Base-by-base conservation (phyloP, 1,139 yeast species). In the Protomyces lactucae-debilis region DNA sequence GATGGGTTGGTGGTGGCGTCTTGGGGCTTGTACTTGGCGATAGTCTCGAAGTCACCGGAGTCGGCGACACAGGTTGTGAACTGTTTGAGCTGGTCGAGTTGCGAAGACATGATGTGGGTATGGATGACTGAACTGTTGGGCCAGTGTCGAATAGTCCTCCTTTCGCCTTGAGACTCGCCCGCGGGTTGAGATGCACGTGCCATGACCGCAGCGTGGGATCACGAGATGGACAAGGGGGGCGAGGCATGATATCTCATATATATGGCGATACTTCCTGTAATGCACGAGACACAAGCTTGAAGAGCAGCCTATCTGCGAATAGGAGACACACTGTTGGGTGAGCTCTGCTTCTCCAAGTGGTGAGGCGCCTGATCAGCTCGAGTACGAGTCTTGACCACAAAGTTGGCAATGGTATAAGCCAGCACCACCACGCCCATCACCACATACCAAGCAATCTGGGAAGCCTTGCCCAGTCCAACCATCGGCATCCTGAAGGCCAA, bases 1-100 rank as follows among this genome's bases (percentile, higher is more conserved):
- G 99, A 92, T 72, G 99, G 99, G 83, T 93, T 93, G 78, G 99
- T 93, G 75, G 99, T 93, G 71, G 99, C 97, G 79, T 93, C 99
- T 82, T 93, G 98, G 72, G 99, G 99, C 74, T 93, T 90, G 83
- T 88, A 93, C 80, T 91, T 90, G 76, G 97, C 97, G 76, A 93
- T 93, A 16, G 66, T 55, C 78, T 91, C 98, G 76, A 93, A 93
- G 79, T 93, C 99, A 82, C 99, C 99, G 69, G 98, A 92, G 82
- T 93, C 99, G 71, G 99, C 89, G 76, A 93, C 99, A 75, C 93
- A 96, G 72, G 84, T 86, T 72, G 99, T 93, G 68, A 97, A 78
- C 71, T 96, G 92, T 79, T 93, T 93, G 77, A 93, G 85, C 81
- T 88, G 93, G 78, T 87, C 98, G 75, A 92, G 83, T 66, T 97